Base-by-base conservation (phyloP, 257 asterid genomes). In the Ligustrum vulgare region DNA sequence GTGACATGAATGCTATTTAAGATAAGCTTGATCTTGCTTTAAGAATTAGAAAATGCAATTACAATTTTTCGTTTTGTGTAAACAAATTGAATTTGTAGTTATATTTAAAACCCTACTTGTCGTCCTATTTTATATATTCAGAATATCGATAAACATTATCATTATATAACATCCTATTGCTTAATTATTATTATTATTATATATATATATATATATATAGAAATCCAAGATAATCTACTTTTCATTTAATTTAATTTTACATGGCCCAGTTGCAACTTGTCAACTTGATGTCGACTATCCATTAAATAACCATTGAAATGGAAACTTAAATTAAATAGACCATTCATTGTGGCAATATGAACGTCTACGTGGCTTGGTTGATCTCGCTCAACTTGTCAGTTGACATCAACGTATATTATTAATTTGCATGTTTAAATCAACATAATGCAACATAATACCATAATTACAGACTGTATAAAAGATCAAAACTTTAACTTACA, bases 341-440 rank as follows among this genome's bases (percentile, higher is more conserved):
- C 15, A 9, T 34, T 13, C 62, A 67, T 67, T 71, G 77, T 66
- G 78, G 80, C 34, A 77, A 54, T 77, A 49, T 80, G 73, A 71
- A 79, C 43, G 20, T 31, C 5, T 45, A 85, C 89, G 86, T 81
- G 88, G 87, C 75, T 64, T 13, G 43, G 69, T 68, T 77, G 39
- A 41, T 37, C 70, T 77, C 84, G 65, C 81, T 74, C 41, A 68
- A 39, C 68, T 28, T 58, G 75, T 28, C 41, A n/a, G n/a, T n/a
- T n/a, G n/a, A n/a, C n/a, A 69, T 69, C 20, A 68, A 71, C 35
- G 64, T 56, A 74, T 62, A 78, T 31, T 36, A 34, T 35, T 65
- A 28, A 70, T 62, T 34, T 77, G 75, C 68, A 58, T 83, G 78
- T 78, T 78, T 83, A 82, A 66, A 78, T 70, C 73, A 72, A 72